Evolutionary conservation across 768 basidiomycete genomes (phyloP).

Genomic region (Tricholoma bakamatsutake): DNA sequence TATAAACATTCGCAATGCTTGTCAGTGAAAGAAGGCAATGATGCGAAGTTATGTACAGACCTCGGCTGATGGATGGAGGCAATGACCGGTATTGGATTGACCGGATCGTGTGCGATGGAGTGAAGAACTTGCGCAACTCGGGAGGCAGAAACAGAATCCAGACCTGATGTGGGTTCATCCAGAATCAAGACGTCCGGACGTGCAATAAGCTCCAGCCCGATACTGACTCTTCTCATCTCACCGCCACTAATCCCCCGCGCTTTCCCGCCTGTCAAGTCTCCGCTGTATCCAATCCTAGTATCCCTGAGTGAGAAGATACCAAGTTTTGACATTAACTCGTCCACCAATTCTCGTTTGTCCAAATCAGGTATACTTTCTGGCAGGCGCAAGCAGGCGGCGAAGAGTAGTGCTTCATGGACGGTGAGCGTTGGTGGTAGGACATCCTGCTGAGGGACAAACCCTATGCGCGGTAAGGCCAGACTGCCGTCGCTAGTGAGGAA

Average conservation of each 20-base stretch:
- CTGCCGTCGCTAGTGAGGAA: constrained; percentile 36
- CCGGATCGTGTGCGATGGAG: constrained; percentile 63
- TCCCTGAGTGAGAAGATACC: constrained; percentile 68
- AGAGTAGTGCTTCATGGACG: constrained; percentile 74
- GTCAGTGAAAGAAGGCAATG: constrained; percentile 3
- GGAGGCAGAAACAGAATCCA: constrained; percentile 85
- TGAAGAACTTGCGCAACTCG: constrained; percentile 75
- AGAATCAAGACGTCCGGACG: constrained; percentile 79
- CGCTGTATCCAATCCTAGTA: constrained; percentile 57
- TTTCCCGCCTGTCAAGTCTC: constrained; percentile 55
- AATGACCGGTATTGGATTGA: constrained; percentile 73
- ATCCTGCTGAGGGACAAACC: constrained; percentile 87
- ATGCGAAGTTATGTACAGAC: constrained; percentile 24
- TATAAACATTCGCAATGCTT: constrained; percentile 16
- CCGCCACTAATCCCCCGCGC: constrained; percentile 86
- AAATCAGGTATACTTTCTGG: constrained; percentile 61
- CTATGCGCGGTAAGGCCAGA: constrained; percentile 47
- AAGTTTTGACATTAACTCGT: constrained; percentile 67
- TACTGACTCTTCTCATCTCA: constrained; percentile 85
- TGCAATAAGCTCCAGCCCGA: constrained; percentile 84
- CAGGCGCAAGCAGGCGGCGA: constrained; percentile 80
- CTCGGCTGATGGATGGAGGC: constrained; percentile 88
- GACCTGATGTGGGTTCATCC: constrained; percentile 80
- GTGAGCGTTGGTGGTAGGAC: constrained; percentile 76
- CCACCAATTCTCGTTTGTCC: constrained; percentile 65